Conservation (phyloP, 148 eudicot species). For the Persicaria tinctoria region DNA sequence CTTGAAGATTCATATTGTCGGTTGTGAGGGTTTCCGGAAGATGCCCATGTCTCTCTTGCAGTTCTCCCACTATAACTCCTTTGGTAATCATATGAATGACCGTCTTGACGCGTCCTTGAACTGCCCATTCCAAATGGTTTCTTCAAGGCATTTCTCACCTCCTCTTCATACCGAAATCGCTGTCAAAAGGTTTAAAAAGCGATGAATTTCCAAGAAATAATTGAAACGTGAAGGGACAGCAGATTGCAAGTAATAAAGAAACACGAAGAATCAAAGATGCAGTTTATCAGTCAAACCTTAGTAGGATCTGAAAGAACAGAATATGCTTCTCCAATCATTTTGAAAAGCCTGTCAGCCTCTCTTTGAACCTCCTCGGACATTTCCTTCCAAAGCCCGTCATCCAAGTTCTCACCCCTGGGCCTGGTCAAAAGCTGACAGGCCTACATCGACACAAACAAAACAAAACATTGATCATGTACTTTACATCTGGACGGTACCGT, state of each 20-base stretch:
- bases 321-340: conserved; percentile 97
- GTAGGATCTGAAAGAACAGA: conserved; percentile 78
- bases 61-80: conserved; percentile 3
- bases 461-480: neutral
- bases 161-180: conserved; percentile 80
- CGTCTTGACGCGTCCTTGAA: conserved; percentile 40
- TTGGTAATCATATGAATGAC: conserved; percentile 11
- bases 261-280: neutral
- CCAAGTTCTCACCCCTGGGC: conserved; percentile 68
- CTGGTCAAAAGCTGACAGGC: conserved; percentile 75
- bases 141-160: conserved; percentile 44
- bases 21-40: conserved; percentile 42
- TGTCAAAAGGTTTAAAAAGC: conserved; percentile 14
- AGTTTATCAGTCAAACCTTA: conserved; percentile 37
- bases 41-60: conserved; percentile 41
- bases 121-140: conserved; percentile 30
- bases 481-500: neutral
- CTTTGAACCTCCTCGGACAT: conserved; percentile 65
- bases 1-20: conserved; percentile 49
- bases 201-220: neutral
- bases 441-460: conserved; percentile 17
- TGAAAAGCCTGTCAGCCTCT: conserved; percentile 88
- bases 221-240: neutral
- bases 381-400: conserved; percentile 86
- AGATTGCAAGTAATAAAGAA: neutral